A percentile compares a stretch with the other conserved stretches of the same genome.
phyloP scores from a whole-genome alignment of 78 protist genomes.

The Tieghemostelium lacteum region DNA sequence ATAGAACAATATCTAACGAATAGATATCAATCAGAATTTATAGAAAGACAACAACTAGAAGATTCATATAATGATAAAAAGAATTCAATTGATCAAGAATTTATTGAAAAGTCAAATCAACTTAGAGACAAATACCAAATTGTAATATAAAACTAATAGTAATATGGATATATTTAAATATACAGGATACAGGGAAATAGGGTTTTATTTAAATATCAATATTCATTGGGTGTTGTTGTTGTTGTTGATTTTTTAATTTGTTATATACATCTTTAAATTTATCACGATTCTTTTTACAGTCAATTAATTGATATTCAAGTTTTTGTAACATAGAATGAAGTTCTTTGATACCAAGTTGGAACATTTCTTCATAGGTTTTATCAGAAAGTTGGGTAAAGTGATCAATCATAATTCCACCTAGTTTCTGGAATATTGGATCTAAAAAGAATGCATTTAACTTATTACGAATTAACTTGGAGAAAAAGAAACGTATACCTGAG shows the following conservation, averaged over 20 bases:
- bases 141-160: slow-evolving; percentile 51
- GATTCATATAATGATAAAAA: neutral
- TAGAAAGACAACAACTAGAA: slow-evolving; percentile 19
- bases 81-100: slow-evolving; percentile 18
- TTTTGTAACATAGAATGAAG: slow-evolving; percentile 13
- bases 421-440: slow-evolving; percentile 79
- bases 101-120: slow-evolving; percentile 7
- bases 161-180: too few species aligned
- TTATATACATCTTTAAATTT: slow-evolving; percentile 75
- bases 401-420: slow-evolving; percentile 47
- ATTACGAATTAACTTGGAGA: slow-evolving; percentile 75
- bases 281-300: slow-evolving; percentile 69
- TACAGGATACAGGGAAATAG: too few species aligned
- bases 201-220: too few species aligned
- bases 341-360: slow-evolving; percentile 74
- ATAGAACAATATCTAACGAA: neutral
- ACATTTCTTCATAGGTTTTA: slow-evolving; percentile 76
- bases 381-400: slow-evolving; percentile 76
- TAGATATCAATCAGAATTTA: neutral
- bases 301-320: slow-evolving; percentile 61
- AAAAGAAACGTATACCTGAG: slow-evolving; percentile 85
- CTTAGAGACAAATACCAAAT: slow-evolving; percentile 58
- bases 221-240: too few species aligned
- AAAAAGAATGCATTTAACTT: slow-evolving; percentile 90
- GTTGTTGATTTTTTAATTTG: too few species aligned